Evolutionary conservation across 2,329 filamentous ascomycete species (phyloP), one percentile per base, ranked within the genome.

Genomic region (Rutstroemia sp.): DNA sequence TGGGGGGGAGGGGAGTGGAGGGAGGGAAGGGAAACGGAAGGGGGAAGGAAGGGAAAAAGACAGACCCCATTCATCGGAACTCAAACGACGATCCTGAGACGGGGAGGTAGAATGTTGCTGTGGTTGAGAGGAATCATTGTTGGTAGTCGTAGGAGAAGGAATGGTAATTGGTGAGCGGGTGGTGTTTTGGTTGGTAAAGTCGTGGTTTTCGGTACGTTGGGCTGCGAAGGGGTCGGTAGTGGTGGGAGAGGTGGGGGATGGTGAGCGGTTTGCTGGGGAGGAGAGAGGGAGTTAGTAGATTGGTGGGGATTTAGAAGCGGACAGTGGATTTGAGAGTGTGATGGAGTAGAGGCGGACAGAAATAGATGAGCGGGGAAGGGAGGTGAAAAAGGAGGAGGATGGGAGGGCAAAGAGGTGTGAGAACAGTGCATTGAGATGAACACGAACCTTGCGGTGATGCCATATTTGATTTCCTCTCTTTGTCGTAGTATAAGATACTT

Each of bases 31-130:
- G 46, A 27, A 21, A 45, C 2, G 42, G 42, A 9, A n/a, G 12
- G 19, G 42, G 42, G 4, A n/a, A 3, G 19, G n/a, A 48, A 30
- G 48, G 42, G 23, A 17, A 55, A 50, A 37, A 25, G 14, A 46
- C 48, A 34, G 3, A 56, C 54, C 54, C 54, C 54, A 56, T 52
- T 56, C 54, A 56, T 56, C 54, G 30, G 54, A 56, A 52, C 54
- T 56, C n/a, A 51, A 39, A 25, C 54, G 39, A 25, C 54, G 48
- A 39, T 56, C 54, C 41, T 46, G 27, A 12, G 19, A 42, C 21
- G 54, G 41, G 21, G 48, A 45, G n/a, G 12, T 46, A 2, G 44
- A 48, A 50, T 50, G 52, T 3, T 41, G 27, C 14, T 55, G 25
- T 6, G 23, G 19, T 9, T 45, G 42, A 19, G n/a, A 12, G 7